phyloP scores from a whole-genome alignment of 73 alveolate genomes.

The Tetrahymena borealis region DNA sequence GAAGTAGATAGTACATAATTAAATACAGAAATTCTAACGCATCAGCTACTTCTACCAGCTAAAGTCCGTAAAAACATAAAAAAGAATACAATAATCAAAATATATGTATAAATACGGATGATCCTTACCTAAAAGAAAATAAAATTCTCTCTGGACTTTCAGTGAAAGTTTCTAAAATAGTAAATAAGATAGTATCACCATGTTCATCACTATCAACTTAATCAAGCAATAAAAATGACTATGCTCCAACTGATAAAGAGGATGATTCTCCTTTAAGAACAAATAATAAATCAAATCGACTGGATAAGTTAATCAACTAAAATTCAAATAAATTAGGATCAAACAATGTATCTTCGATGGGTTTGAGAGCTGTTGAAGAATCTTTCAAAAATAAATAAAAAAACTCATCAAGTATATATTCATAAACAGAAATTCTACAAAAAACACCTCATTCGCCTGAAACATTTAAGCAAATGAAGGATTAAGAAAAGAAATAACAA shows the following conservation, averaged over 20 bases:
- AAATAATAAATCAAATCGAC: neutral
- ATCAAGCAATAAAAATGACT: neutral
- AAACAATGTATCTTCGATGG: no score
- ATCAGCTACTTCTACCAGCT: neutral
- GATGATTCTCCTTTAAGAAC: neutral
- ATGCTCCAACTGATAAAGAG: neutral
- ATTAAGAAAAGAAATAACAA: no score
- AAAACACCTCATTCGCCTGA: no score
- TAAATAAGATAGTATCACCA: neutral
- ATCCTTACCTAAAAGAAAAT: neutral
- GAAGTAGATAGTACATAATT: neutral
- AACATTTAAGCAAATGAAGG: no score
- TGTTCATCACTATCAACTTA: neutral
- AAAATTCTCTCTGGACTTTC: neutral
- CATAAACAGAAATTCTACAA: no score
- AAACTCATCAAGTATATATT: no score
- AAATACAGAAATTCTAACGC: neutral
- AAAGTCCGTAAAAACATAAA: neutral
- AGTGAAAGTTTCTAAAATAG: neutral
- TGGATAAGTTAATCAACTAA: no score
- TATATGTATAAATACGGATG: neutral
- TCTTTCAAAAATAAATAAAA: no score
- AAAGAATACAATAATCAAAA: neutral
- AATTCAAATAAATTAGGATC: no score
- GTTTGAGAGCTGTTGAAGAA: no score